These are phyloP conservation scores for Phaeosphaeria sp. DNA, from an alignment of 2,329 filamentous ascomycete genomes.

Conservation along the genomic window DNA sequence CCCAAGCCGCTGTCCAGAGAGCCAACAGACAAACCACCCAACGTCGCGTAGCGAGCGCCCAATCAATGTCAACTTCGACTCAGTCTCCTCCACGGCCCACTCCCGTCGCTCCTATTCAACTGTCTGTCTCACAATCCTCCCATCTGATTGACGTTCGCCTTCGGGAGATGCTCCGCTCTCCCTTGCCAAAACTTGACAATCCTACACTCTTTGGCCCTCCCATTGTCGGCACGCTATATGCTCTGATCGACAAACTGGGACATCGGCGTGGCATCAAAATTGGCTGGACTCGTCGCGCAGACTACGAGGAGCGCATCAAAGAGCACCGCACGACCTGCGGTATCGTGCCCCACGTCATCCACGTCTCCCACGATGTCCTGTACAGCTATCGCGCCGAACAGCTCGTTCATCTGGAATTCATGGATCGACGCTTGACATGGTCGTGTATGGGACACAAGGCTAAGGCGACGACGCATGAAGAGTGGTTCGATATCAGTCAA, in stretches of 20 bases:
- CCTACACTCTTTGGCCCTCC: background rate
- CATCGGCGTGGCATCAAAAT: constrained; percentile 11
- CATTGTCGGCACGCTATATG: constrained; percentile 11
- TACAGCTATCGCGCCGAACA: constrained; percentile 6
- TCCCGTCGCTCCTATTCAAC: background rate
- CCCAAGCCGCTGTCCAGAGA: background rate
- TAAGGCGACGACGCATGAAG: constrained; percentile 7
- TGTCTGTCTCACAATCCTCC: background rate
- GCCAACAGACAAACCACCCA: background rate
- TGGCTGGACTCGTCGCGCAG: constrained; percentile 6
- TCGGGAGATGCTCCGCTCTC: background rate
- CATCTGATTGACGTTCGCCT: constrained; percentile 2
- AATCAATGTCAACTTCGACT: background rate
- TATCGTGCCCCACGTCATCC: background rate
- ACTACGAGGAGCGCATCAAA: constrained; percentile 2
- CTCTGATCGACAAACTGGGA: background rate
- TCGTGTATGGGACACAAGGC: constrained; percentile 1
- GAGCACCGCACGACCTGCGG: constrained; percentile 8
- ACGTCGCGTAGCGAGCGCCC: background rate
- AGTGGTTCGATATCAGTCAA: constrained; percentile 15
- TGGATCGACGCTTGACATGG: background rate
- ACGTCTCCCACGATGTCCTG: constrained; percentile 1
- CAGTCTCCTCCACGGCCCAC: background rate
- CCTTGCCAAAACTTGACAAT: background rate
- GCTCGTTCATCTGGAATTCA: constrained; percentile 11